Conservation (phyloP, 164 flowering plant genomes). For the Houttuynia cordata region DNA sequence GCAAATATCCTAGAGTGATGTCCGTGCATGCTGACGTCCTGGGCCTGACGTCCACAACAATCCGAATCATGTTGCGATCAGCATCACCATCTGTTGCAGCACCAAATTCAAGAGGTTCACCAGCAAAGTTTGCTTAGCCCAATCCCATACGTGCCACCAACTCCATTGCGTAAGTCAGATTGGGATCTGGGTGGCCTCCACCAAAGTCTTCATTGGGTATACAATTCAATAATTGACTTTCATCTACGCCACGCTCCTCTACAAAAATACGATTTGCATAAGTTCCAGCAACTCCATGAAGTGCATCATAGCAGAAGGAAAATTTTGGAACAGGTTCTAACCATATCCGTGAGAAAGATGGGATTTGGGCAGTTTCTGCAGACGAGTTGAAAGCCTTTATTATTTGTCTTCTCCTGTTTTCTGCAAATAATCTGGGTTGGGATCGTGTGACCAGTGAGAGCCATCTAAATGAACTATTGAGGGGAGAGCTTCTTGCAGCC, state of each 20-base stretch:
- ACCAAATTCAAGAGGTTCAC: too few species aligned
- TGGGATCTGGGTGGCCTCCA: slow-evolving; percentile 99
- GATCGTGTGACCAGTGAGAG: slow-evolving; percentile 71
- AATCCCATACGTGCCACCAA: slow-evolving; percentile 95
- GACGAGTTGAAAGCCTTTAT: slow-evolving; percentile 45
- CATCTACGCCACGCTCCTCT: slow-evolving; percentile 88
- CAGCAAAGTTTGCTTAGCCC: slow-evolving; percentile 36
- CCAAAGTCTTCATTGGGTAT: too few species aligned
- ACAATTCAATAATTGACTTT: too few species aligned
- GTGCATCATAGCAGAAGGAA: slow-evolving; percentile 87
- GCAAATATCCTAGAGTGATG: too few species aligned
- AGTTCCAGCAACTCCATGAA: slow-evolving; percentile 96
- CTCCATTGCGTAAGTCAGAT: slow-evolving; percentile 97
- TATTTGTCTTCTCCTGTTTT: slow-evolving; percentile 53
- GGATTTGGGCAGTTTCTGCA: slow-evolving; percentile 42
- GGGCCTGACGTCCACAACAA: too few species aligned
- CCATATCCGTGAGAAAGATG: too few species aligned
- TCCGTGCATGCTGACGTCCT: too few species aligned
- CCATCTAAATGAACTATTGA: slow-evolving; percentile 86
- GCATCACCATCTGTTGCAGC: slow-evolving; percentile 99
- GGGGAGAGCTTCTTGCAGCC: slow-evolving; percentile 84
- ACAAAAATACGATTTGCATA: slow-evolving; percentile 93
- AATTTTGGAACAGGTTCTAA: too few species aligned
- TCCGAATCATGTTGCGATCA: slow-evolving; percentile 96
- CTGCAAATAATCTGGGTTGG: slow-evolving; percentile 92